These are phyloP conservation scores for Cynanchum wilfordii DNA, from an alignment of 257 asterid genomes.

Conservation along the genomic window DNA sequence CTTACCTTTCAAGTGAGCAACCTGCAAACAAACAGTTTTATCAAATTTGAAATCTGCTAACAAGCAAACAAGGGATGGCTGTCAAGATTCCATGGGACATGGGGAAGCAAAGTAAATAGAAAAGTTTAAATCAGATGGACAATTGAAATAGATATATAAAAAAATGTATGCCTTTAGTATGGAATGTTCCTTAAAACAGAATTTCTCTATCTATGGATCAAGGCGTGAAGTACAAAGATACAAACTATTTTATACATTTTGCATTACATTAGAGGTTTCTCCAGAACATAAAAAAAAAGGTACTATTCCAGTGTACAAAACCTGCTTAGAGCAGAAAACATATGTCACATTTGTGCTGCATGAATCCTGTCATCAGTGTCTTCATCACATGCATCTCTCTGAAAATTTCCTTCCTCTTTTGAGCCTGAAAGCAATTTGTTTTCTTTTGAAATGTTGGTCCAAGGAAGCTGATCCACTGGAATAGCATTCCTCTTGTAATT, in stretches of 20 bases:
- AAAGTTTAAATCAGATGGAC: too few species aligned
- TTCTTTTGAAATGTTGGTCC: slow-evolving; percentile 30
- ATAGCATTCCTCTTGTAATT: slow-evolving; percentile 75
- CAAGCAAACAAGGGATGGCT: not conserved
- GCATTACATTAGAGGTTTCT: not conserved
- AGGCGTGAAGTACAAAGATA: not conserved
- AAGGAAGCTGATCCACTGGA: slow-evolving; percentile 43
- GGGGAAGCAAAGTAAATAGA: not conserved
- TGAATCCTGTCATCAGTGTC: slow-evolving; percentile 40
- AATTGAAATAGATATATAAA: not conserved
- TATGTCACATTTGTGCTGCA: slow-evolving; percentile 44
- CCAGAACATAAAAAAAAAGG: not conserved
- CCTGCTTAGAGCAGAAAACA: slow-evolving; percentile 13
- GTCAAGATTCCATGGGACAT: not conserved
- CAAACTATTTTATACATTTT: not conserved
- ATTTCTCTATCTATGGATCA: not conserved
- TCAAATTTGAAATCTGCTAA: not conserved
- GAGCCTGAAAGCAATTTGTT: slow-evolving; percentile 40
- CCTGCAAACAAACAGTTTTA: not conserved
- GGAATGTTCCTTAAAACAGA: not conserved
- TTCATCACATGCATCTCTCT: slow-evolving; percentile 31
- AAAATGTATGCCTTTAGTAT: not conserved
- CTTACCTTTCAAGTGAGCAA: not conserved
- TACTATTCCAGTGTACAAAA: not conserved
- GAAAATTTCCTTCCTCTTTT: slow-evolving; percentile 30